Percentiles rank a stretch among this genome's conserved stretches.
These are phyloP conservation scores for Clathrospora elynae DNA, from an alignment of 2,329 filamentous ascomycete species.

Conservation along the genomic window DNA sequence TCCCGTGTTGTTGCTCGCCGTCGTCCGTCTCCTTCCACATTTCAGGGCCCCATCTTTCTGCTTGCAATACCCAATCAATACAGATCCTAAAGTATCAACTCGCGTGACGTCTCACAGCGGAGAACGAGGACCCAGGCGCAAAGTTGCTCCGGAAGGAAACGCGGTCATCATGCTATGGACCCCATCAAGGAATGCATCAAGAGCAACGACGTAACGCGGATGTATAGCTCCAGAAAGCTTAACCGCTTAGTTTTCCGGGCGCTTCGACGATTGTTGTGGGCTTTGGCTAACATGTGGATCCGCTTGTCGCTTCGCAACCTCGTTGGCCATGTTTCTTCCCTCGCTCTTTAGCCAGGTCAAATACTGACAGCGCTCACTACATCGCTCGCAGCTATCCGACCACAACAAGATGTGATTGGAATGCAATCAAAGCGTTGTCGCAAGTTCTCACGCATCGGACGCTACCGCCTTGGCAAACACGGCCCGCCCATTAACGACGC, in stretches of 20 bases:
- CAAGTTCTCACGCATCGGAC: slow-evolving; percentile 10
- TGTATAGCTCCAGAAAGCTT: slow-evolving; percentile 2
- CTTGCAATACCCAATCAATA: no score
- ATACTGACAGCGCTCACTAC: slow-evolving; percentile 9
- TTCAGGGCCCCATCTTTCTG: no score
- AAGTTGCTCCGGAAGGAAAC: no score
- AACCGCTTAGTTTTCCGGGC: slow-evolving; percentile 10
- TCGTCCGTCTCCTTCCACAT: no score
- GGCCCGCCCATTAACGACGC: background rate
- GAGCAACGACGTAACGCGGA: background rate
- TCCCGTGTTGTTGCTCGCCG: no score
- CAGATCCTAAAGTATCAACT: no score
- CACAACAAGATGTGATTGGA: slow-evolving; percentile 16
- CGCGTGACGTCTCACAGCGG: no score
- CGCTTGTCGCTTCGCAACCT: slow-evolving; percentile 9
- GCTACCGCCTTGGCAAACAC: slow-evolving; percentile 13
- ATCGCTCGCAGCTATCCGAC: slow-evolving; percentile 10
- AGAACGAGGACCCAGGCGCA: no score
- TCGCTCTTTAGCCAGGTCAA: slow-evolving; percentile 18
- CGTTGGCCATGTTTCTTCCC: slow-evolving; percentile 33
- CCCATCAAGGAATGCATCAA: background rate
- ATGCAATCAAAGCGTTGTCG: slow-evolving; percentile 17
- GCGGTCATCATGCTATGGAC: slow-evolving; percentile 1
- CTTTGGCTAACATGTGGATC: slow-evolving; percentile 10
- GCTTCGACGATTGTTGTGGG: slow-evolving; percentile 12